These are phyloP conservation scores for Aphanomyces cochlioides DNA, from an alignment of 352 stramenopile species.

Conservation along the genomic window DNA sequence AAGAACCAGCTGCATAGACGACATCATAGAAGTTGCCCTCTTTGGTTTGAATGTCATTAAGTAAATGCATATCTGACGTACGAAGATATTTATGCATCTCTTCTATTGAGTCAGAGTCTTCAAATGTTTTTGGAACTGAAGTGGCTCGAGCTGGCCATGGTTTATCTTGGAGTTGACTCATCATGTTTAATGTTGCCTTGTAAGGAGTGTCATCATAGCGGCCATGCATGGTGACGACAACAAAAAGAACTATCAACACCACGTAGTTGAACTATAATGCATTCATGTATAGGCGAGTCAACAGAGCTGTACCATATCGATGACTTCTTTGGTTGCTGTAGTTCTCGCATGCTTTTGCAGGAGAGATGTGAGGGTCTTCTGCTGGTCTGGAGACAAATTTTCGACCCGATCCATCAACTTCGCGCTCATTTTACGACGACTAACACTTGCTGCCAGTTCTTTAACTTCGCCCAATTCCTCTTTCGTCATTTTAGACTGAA, in stretches of 20 bases:
- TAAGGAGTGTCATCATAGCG: slow-evolving; percentile 23
- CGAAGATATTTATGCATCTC: slow-evolving; percentile 20
- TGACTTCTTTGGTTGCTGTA: slow-evolving; percentile 13
- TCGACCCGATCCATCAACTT: slow-evolving; percentile 2
- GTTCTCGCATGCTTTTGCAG: slow-evolving; percentile 14
- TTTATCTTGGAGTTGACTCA: slow-evolving; percentile 26
- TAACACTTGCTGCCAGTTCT: background rate
- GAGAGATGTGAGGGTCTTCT: background rate
- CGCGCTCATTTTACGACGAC: background rate
- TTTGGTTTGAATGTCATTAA: background rate
- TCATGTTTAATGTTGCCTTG: slow-evolving; percentile 22
- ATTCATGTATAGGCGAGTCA: background rate
- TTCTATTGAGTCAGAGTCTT: slow-evolving; percentile 12
- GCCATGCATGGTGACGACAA: slow-evolving; percentile 12
- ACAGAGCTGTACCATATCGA: slow-evolving; percentile 19
- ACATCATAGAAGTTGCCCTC: slow-evolving; percentile 22
- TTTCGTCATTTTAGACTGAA: background rate
- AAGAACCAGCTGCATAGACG: slow-evolving; percentile 17
- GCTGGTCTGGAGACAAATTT: background rate
- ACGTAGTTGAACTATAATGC: slow-evolving; percentile 23
- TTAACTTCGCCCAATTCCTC: slow-evolving; percentile 12
- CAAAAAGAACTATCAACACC: slow-evolving; percentile 17
- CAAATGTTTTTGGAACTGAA: slow-evolving; percentile 19
- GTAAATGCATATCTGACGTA: background rate
- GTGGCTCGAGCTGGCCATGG: slow-evolving; percentile 11